phyloP scores from a whole-genome alignment of 1,284 basidiomycete species.

The Anthracocystis panici-leucophaei region DNA sequence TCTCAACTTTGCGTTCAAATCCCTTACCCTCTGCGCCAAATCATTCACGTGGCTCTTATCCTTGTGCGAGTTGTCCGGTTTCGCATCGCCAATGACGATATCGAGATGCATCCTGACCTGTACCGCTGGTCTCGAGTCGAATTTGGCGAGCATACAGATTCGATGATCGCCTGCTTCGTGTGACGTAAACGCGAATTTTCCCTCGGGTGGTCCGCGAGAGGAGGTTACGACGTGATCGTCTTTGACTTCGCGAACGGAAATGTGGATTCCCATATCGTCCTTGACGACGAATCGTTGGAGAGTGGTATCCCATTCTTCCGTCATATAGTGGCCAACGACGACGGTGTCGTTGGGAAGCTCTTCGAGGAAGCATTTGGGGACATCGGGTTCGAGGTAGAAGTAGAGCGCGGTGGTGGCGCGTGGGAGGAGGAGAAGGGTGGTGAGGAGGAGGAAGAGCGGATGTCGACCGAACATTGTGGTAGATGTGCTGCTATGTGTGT shows the following conservation, averaged over 20 bases:
- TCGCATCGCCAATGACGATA: conserved; percentile 88
- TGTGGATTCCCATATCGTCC: conserved; percentile 84
- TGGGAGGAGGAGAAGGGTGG: conserved; percentile 20
- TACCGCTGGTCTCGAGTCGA: conserved; percentile 73
- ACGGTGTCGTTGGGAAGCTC: conserved; percentile 97
- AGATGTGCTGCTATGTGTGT: background rate
- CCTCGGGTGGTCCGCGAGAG: conserved; percentile 87
- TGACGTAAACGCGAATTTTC: conserved; percentile 96
- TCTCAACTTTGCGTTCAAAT: conserved; percentile 90
- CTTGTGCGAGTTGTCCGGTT: conserved; percentile 74
- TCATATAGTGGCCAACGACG: conserved; percentile 81
- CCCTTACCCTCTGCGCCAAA: conserved; percentile 85
- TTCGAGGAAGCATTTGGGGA: conserved; percentile 85
- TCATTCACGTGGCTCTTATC: conserved; percentile 80
- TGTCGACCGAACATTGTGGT: conserved; percentile 25
- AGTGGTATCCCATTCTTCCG: conserved; percentile 87
- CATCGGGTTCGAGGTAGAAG: conserved; percentile 71
- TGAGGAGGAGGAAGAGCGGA: conserved; percentile 10
- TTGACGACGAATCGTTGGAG: conserved; percentile 80
- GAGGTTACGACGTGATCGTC: conserved; percentile 74
- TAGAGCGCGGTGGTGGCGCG: conserved; percentile 63
- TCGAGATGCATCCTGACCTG: conserved; percentile 96
- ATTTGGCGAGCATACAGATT: conserved; percentile 90
- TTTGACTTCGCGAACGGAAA: conserved; percentile 76
- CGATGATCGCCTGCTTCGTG: conserved; percentile 96